Evolutionary conservation across 2,329 filamentous ascomycete species (phyloP), one percentile per base, ranked within the genome.

Genomic region (Trichothecium sympodiale): DNA sequence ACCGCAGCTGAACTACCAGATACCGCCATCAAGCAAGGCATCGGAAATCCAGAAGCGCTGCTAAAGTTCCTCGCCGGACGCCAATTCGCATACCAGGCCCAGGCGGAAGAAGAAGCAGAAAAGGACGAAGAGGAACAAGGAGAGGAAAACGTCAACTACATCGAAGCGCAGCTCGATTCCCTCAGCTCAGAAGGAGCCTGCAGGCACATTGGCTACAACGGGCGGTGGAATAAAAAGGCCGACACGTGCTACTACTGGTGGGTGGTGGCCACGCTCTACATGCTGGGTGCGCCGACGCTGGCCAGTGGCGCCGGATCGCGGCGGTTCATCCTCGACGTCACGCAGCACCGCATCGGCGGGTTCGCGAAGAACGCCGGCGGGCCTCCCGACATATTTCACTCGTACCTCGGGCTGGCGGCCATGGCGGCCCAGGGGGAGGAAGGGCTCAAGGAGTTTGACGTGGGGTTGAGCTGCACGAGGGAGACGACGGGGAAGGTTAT

Each of bases 161-260:
- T 58, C 17, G 47, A 57, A 39, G 36, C 49, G 1, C 47, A 54
- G 33, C 46, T 65, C n/a, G 55, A 56, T 1, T 48, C 51, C 5
- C 47, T 64, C 16, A 48, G 47, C 3, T 39, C 60, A 1, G 49
- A 54, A 9, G 50, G 56, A 4, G 40, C 32, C 4, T 51, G 43
- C 15, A 57, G 62, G 8, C 72, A 70, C 49, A 71, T 85, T 2
- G 91, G 88, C 8, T 87, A 93, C 60, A 94, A 93, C 50, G 91
- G 91, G 17, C 77, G 91, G 34, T 78, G 76, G 53, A 95, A 94
- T 62, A 98, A 98, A 57, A 71, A 80, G 33, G 83, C 84, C 8
- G 91, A 98, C 59, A 96, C 91, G 1, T 98, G 91, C 60, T 98
- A 98, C 57, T 81, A 77, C 16, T 98, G 89, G 67, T 98, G 91